phyloP scores from a whole-genome alignment of 208 protist genomes.

The Novymonas esmeraldas region DNA sequence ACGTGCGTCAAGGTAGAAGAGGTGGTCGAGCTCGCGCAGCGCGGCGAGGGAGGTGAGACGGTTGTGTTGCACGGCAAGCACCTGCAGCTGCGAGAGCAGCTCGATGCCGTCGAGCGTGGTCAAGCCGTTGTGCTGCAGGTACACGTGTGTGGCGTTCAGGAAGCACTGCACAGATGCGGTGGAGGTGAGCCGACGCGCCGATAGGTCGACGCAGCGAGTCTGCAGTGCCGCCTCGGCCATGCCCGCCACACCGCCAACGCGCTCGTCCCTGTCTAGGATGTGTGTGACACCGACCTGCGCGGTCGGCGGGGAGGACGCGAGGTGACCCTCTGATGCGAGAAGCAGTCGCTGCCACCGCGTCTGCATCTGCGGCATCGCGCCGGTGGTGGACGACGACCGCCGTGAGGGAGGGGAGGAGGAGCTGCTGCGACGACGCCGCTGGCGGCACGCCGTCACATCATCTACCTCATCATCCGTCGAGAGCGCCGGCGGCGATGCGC shows the following conservation, averaged over 20 bases:
- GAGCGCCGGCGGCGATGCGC: too few relatives aligned
- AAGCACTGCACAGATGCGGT: slow-evolving; percentile 56
- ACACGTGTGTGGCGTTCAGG: slow-evolving; percentile 78
- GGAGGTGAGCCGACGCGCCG: slow-evolving; percentile 37
- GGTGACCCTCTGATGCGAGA: too few relatives aligned
- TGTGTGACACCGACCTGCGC: slow-evolving; percentile 24
- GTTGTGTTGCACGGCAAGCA: slow-evolving; percentile 85
- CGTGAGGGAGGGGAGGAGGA: not conserved
- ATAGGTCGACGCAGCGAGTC: slow-evolving; percentile 54
- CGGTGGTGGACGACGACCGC: not conserved
- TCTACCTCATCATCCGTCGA: too few relatives aligned
- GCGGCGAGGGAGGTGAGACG: slow-evolving; percentile 45
- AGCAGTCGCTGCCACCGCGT: too few relatives aligned
- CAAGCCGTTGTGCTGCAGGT: slow-evolving; percentile 78
- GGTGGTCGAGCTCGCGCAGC: slow-evolving; percentile 40
- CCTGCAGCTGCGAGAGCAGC: slow-evolving; percentile 61
- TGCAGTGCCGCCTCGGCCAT: slow-evolving; percentile 72
- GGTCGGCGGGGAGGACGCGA: too few relatives aligned
- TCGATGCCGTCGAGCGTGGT: slow-evolving; percentile 57
- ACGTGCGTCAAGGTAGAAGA: slow-evolving; percentile 69
- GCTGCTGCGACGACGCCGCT: too few relatives aligned
- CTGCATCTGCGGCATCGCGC: too few relatives aligned
- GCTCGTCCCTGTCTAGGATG: slow-evolving; percentile 43
- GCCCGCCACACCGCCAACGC: slow-evolving; percentile 55
- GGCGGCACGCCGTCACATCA: too few relatives aligned